Base-by-base conservation (phyloP, 2,329 filamentous ascomycete genomes). In the Xylariaceae sp. region DNA sequence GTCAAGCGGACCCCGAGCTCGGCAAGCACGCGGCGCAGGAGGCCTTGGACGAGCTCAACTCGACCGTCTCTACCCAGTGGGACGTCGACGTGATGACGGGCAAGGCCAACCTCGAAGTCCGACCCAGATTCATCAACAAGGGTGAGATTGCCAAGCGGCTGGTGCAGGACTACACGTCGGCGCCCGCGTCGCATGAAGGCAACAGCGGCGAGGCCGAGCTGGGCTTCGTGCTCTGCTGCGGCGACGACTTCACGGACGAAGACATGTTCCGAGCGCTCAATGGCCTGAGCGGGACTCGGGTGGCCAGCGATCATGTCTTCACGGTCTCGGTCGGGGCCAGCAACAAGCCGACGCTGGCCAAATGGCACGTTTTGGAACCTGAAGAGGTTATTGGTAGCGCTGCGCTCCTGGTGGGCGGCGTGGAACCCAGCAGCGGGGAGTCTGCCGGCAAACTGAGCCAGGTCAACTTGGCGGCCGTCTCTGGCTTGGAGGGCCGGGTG, bases 111-210 rank as follows among this genome's bases (percentile, higher is more conserved):
- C 73, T 98, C 17, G 92, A 98, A 64, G 90, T 97, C 21, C 83
- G 92, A n/a, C 90, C 90, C 18, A 89, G 83, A 1, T 95, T 94
- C 56, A 88, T 98, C 67, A 97, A 97, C 73, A 98, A 98, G 70
- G 92, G 92, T 19, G 88, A 94, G 64, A 97, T 97, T 49, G 86
- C 83, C 12, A 89, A 88, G 66, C 80, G 83, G 5, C 73, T 98
- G 13, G 81, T 97, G 26, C 68, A 77, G 15, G 80, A 81, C 33
- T 94, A 94, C 62, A 80, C 72, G 52, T 65, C 64, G 41, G 67
- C 64, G 34, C 50, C 28, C 23, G 44, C 4, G 36, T 30, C 38
- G 15, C 26, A 56, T 3, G 65, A 69, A 5, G 67, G 64, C 2
- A 61, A 63, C 2, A 70, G 70, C 3, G 69, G 54, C 4, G 56